Percentiles rank a stretch among this genome's conserved stretches.
Conservation (phyloP, 140 eudicot species). For the Stevia rebaudiana region DNA sequence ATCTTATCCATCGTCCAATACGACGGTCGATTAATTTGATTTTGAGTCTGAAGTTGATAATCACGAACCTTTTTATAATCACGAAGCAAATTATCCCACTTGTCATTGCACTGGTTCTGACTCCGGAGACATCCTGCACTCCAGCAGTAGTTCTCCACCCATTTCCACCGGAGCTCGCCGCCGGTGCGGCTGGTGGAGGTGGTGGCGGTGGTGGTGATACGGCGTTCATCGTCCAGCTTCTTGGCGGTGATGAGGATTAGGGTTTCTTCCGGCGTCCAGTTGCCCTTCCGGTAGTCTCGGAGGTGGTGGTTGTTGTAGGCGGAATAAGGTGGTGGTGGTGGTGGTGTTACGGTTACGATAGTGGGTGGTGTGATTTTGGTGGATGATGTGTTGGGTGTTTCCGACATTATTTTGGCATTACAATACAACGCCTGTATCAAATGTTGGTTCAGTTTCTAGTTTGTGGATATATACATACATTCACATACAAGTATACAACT, state of each 20-base stretch:
- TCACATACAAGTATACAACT: background rate
- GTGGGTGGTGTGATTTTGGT: conserved; percentile 6
- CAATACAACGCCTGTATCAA: background rate
- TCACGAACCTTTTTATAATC: conserved; percentile 52
- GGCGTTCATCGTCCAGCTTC: conserved; percentile 42
- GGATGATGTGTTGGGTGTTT: conserved; percentile 15
- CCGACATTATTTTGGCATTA: conserved; percentile 40
- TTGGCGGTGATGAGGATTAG: conserved; percentile 42
- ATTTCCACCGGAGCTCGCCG: conserved; percentile 52
- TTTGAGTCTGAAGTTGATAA: conserved; percentile 19
- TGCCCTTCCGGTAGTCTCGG: conserved; percentile 52
- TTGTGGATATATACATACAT: conserved; percentile 4
- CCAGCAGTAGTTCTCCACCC: conserved; percentile 58
- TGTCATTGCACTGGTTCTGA: conserved; percentile 53
- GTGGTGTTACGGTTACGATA: background rate
- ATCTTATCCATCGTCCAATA: conserved; percentile 48
- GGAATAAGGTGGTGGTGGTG: too few species aligned
- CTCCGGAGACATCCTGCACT: conserved; percentile 41
- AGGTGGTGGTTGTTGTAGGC: conserved; percentile 23
- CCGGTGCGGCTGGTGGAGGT: conserved; percentile 11
- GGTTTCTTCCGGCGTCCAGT: conserved; percentile 51
- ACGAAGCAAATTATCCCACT: conserved; percentile 53
- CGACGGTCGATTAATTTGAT: conserved; percentile 1
- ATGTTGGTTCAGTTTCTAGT: background rate
- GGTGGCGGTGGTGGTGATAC: conserved; percentile 24